phyloP scores from a whole-genome alignment of 257 asterid genomes.

The Forsythia viridissima region DNA sequence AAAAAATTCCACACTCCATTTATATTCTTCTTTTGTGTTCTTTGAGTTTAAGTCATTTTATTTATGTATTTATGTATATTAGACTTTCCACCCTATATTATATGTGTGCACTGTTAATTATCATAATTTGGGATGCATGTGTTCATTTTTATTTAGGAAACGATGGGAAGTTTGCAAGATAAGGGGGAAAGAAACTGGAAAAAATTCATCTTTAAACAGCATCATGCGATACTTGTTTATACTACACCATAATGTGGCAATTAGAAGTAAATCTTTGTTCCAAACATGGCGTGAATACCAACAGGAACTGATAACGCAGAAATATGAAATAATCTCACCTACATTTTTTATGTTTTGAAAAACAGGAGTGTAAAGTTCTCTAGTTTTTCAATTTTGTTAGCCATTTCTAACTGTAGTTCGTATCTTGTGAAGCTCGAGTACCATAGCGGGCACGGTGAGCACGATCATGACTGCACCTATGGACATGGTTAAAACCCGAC shows the following conservation, averaged over 20 bases:
- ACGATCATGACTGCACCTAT: conserved; percentile 85
- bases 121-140: not conserved
- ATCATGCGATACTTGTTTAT: not conserved
- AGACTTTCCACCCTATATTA: not conserved
- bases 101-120: not conserved
- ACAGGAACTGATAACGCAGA: conserved; percentile 8
- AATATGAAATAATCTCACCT: not conserved
- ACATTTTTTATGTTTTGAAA: not conserved
- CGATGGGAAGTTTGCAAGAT: not conserved
- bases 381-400: not conserved
- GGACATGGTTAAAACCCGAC: conserved; percentile 92
- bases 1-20: not conserved
- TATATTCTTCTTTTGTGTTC: not conserved
- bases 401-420: conserved; percentile 35
- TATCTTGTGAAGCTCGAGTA: conserved; percentile 67
- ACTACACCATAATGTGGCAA: not conserved
- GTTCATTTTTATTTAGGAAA: conserved; percentile 5
- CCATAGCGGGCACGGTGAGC: conserved; percentile 78
- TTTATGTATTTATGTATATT: not conserved
- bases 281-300: not conserved
- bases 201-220: not conserved
- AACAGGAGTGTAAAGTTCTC: no score
- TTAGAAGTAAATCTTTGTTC: not conserved
- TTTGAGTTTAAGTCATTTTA: not conserved
- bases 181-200: not conserved